Percentiles rank a stretch among this genome's conserved stretches.
phyloP scores from a whole-genome alignment of 2,329 filamentous ascomycete species.

The Neopestalotiopsis sp. region DNA sequence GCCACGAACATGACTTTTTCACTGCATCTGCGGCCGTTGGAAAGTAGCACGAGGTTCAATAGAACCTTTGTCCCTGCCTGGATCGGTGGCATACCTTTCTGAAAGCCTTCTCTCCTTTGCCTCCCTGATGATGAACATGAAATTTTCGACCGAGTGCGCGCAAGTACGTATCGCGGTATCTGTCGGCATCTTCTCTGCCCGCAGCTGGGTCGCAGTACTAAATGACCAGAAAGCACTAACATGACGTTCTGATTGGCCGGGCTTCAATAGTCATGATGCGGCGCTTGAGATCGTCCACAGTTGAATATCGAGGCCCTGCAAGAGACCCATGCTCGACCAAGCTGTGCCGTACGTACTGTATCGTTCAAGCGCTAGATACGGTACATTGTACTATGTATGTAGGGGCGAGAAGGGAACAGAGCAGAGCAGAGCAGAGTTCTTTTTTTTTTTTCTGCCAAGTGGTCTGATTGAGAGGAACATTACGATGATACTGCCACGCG shows the following conservation, averaged over 20 bases:
- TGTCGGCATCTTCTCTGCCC: conserved; percentile 6
- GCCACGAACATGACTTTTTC: background rate
- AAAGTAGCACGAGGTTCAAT: background rate
- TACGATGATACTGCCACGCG: too few relatives aligned
- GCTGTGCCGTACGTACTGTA: conserved; percentile 6
- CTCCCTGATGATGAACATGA: too few relatives aligned
- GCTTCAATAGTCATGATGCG: conserved; percentile 24
- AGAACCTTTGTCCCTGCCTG: background rate
- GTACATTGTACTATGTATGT: background rate
- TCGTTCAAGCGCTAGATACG: background rate
- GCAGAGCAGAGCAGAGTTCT: background rate
- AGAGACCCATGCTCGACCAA: background rate
- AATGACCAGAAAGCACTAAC: conserved; percentile 2
- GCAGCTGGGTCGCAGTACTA: conserved; percentile 18
- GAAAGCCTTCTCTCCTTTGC: too few relatives aligned
- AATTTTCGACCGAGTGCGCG: background rate
- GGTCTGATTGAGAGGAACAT: background rate
- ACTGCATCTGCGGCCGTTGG: background rate
- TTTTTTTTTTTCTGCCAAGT: background rate
- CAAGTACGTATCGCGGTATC: background rate
- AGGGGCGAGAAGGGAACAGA: background rate
- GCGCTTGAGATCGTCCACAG: conserved; percentile 15
- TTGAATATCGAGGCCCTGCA: conserved; percentile 3
- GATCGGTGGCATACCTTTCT: background rate
- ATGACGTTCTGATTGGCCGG: conserved; percentile 15